A percentile compares a stretch with the other conserved stretches of the same genome.
Conservation (phyloP, 305 asterid genomes). For the Fraxinus floribunda region DNA sequence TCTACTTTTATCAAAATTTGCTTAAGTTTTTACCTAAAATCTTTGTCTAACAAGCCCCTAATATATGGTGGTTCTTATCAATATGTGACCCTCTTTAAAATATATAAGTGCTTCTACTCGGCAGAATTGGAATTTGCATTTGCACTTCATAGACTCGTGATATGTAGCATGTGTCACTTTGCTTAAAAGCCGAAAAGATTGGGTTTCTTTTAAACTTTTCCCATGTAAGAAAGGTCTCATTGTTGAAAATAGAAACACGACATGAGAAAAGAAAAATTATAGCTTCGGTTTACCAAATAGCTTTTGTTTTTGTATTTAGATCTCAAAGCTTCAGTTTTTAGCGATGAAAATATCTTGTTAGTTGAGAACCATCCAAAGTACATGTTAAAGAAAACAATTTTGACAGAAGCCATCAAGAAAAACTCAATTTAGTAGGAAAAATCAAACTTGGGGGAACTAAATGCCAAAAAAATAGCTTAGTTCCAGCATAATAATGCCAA, state of each 20-base stretch:
- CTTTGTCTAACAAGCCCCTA: not conserved
- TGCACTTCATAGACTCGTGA: not conserved
- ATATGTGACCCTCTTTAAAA: not conserved
- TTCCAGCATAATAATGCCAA: not conserved
- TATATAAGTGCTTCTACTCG: not conserved
- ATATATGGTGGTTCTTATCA: not conserved
- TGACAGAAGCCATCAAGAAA: not conserved
- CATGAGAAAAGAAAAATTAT: not conserved
- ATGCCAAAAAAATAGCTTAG: not conserved
- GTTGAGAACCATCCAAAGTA: not conserved
- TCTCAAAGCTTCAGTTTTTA: not conserved
- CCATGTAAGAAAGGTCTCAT: not conserved
- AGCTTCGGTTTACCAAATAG: not conserved
- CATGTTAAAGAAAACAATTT: not conserved
- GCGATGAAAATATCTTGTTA: not conserved
- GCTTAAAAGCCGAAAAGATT: not conserved
- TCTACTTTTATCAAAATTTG: not conserved
- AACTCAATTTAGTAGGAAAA: not conserved
- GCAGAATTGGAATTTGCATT: not conserved
- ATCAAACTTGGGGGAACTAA: not conserved
- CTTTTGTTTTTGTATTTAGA: not conserved
- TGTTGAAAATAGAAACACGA: not conserved
- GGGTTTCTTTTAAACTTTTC: not conserved
- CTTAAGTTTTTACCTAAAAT: not conserved
- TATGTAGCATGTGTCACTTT: not conserved